Base-by-base conservation (phyloP, 1,284 basidiomycete genomes). In the Marasmius fiardii region DNA sequence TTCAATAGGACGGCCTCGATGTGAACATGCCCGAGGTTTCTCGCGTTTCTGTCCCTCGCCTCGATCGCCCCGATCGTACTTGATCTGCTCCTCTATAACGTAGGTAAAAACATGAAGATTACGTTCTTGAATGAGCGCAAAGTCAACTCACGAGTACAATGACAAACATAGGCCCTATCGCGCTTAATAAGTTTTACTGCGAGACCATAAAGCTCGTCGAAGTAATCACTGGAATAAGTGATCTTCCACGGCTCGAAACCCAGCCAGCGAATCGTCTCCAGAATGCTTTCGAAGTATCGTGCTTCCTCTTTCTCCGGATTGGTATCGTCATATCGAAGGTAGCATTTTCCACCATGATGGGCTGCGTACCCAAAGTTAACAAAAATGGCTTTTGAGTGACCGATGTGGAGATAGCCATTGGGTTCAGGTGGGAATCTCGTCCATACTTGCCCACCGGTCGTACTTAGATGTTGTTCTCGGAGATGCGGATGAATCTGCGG, bases 391-490 rank as follows among this genome's bases (percentile, higher is more conserved):
- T 99, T 99, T 53, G 95, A 97, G 68, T 99, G 97, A 3, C 95
- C 95, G 58, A 98, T 94, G 70, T 98, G 95, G 49, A 98, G 79
- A 75, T 85, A 98, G 4, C 96, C 96, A 69, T 99, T 99, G 1
- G 97, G 97, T 74, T 99, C 97, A 3, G 97, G 97, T 21, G 97
- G 97, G 76, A 99, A 99, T 37, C 97, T 93, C 6, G 97, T 99
- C 76, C 90, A 90, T 4, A 99, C 95, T 58, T 83, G 75, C 12
- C 94, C 93, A 24, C 84, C 83, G 0, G 97, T 98, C 16, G 81
- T 81, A 16, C 81, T 79, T 45, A 99, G 77, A 69, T 99, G 97
- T 62, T 85, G 76, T 58, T 93, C 86, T 55, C 89, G 89, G 57
- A 98, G 83, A 57, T 82, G 77, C 6, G 88, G 81, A 59, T 88